A percentile compares a stretch with the other conserved stretches of the same genome.
Evolutionary conservation across 139 green algal genomes (phyloP).

Genomic region (Protoeuglena noctilucae): DNA sequence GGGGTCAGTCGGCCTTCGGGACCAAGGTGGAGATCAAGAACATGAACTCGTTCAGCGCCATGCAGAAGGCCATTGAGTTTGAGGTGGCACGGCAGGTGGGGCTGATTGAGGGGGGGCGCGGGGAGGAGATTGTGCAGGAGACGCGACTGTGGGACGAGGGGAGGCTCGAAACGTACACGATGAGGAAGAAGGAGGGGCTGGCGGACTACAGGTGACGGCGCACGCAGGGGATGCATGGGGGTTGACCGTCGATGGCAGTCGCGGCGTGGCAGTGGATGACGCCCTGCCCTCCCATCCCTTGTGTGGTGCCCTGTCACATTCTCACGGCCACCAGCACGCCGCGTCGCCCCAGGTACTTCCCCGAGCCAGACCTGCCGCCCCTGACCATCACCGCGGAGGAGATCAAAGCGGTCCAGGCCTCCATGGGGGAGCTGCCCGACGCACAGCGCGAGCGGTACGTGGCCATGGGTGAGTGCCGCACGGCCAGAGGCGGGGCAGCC

Average conservation of each 20-base stretch:
- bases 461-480: constrained; percentile 13
- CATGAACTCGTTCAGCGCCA: constrained; percentile 94
- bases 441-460: constrained; percentile 44
- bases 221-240: too few species aligned
- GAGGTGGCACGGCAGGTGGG: constrained; percentile 71
- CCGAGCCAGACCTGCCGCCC: constrained; percentile 82
- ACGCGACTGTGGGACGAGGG: constrained; percentile 88
- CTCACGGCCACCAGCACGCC: too few species aligned
- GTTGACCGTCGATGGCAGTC: too few species aligned
- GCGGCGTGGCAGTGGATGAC: too few species aligned
- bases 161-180: constrained; percentile 45
- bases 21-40: constrained; percentile 99
- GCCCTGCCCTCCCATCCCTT: too few species aligned
- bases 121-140: constrained; percentile 70
- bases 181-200: constrained; percentile 86
- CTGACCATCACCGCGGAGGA: constrained; percentile 35
- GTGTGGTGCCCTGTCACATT: too few species aligned
- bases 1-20: constrained; percentile 38
- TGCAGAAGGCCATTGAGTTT: constrained; percentile 87
- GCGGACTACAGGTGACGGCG: constrained; percentile 76
- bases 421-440: constrained; percentile 67
- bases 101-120: constrained; percentile 39
- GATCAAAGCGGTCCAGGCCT: constrained; percentile 19
- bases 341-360: constrained; percentile 64
- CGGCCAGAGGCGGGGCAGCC: too few species aligned